Conservation (phyloP, 2,329 filamentous ascomycete species). For the Beauveria australis region DNA sequence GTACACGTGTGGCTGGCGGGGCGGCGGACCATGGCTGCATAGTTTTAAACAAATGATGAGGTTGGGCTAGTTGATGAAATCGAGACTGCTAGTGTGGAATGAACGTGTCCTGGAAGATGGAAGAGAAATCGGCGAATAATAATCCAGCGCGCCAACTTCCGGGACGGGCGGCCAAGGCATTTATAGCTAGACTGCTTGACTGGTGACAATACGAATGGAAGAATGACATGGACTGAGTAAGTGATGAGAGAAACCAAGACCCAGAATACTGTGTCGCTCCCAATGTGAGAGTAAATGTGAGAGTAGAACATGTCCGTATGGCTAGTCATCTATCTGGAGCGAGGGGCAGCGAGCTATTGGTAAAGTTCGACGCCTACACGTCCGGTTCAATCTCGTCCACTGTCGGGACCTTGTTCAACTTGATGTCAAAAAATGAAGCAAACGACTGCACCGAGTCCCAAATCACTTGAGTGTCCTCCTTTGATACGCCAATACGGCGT, state of each 20-base stretch:
- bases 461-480: conserved; percentile 18
- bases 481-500: conserved; percentile 20
- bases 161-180: neutral
- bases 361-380: conserved; percentile 8
- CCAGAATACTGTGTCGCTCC: too few relatives aligned
- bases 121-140: neutral
- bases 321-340: too few relatives aligned
- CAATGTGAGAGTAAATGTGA: too few relatives aligned
- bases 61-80: neutral
- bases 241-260: too few relatives aligned
- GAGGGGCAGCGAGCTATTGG: neutral
- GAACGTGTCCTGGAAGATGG: neutral
- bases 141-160: neutral
- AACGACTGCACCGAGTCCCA: conserved; percentile 19
- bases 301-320: too few relatives aligned
- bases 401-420: conserved; percentile 19
- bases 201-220: neutral
- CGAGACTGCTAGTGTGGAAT: neutral
- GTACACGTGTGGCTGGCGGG: conserved; percentile 7
- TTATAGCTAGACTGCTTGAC: neutral
- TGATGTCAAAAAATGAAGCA: conserved; percentile 19
- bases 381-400: conserved; percentile 23
- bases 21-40: neutral
- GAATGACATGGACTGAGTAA: neutral
- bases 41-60: neutral